A percentile compares a stretch with the other conserved stretches of the same genome.
Conservation (phyloP, 2,329 filamentous ascomycete species). For the Pyrenochaeta sp. region DNA sequence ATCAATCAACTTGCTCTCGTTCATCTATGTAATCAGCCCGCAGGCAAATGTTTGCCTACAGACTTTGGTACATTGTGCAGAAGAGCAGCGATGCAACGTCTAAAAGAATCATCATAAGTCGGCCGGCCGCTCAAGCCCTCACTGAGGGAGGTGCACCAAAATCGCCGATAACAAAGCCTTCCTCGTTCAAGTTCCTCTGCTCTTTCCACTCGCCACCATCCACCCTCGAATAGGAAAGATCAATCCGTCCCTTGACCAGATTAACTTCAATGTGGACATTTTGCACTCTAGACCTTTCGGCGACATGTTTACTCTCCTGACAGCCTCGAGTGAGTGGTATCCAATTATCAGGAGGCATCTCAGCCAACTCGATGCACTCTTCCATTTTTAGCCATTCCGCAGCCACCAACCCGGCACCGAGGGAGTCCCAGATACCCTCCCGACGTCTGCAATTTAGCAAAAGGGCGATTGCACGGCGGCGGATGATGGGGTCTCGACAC, state of each 20-base stretch:
- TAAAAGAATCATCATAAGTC: background rate
- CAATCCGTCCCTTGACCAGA: conserved; percentile 26
- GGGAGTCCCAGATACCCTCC: conserved; percentile 40
- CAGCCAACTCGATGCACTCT: conserved; percentile 25
- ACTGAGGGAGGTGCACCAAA: background rate
- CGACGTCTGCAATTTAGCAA: conserved; percentile 33
- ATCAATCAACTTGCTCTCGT: too few species aligned
- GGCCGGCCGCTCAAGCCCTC: background rate
- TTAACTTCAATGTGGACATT: conserved; percentile 34
- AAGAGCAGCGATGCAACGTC: background rate
- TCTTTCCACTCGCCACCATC: background rate
- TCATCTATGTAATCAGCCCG: too few species aligned
- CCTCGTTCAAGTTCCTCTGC: background rate
- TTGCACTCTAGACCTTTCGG: conserved; percentile 25
- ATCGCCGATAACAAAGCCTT: background rate
- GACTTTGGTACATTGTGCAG: too few species aligned
- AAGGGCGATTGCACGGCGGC: conserved; percentile 34
- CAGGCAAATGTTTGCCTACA: too few species aligned
- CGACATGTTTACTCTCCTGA: conserved; percentile 11
- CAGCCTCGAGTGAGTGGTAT: conserved; percentile 19
- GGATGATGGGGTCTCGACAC: conserved; percentile 37
- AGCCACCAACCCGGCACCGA: conserved; percentile 33
- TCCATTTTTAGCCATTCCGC: conserved; percentile 32
- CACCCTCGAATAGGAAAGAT: conserved; percentile 22
- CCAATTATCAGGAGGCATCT: conserved; percentile 29